phyloP scores from a whole-genome alignment of 805 yeast species.

The Zygoascus flipseniorum region DNA sequence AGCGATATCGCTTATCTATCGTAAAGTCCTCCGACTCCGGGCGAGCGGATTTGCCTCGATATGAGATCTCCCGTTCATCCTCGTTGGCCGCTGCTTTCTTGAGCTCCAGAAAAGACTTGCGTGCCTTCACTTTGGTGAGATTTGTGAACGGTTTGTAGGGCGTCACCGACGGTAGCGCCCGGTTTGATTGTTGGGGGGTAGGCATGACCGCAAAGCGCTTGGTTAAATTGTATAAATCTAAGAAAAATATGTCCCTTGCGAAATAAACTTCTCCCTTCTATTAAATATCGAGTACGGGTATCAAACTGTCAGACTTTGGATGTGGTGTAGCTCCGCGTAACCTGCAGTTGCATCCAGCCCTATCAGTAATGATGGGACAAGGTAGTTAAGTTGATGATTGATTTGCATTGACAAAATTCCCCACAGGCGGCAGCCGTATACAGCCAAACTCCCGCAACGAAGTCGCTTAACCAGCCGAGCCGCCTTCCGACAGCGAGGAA shows the following conservation, averaged over 20 bases:
- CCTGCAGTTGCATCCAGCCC: background rate
- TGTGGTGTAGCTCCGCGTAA: background rate
- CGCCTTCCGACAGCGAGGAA: too few species aligned
- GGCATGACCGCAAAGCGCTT: background rate
- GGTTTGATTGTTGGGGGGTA: background rate
- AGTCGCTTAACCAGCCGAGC: too few species aligned
- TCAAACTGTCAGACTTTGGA: too few species aligned
- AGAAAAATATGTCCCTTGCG: too few species aligned
- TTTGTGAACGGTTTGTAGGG: background rate
- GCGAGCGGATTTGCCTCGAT: background rate
- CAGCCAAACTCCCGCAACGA: too few species aligned
- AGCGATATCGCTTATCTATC: constrained; percentile 7
- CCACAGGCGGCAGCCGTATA: too few species aligned
- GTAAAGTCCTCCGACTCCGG: background rate
- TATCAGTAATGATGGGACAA: background rate
- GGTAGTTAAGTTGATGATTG: background rate
- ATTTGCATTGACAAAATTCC: background rate
- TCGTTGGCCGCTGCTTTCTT: background rate
- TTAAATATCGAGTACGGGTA: too few species aligned
- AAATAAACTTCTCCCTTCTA: too few species aligned
- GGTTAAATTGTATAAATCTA: too few species aligned
- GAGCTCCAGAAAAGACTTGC: background rate
- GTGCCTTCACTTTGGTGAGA: background rate
- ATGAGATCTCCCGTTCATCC: background rate
- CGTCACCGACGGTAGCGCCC: background rate